These are phyloP conservation scores for Aspergillus floridensis DNA, from an alignment of 2,329 filamentous ascomycete genomes.

Conservation along the genomic window DNA sequence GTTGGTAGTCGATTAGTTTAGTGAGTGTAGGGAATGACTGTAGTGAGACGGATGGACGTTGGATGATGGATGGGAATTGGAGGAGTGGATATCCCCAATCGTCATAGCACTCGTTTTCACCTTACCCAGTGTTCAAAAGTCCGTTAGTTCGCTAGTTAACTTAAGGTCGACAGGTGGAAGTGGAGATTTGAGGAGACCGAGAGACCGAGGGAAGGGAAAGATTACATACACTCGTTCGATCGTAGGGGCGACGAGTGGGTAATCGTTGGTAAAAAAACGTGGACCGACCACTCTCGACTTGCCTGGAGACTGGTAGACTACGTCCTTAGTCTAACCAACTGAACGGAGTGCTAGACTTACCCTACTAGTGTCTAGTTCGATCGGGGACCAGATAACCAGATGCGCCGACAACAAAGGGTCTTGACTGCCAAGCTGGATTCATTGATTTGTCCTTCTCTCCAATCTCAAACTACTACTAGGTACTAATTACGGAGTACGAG, in stretches of 20 bases:
- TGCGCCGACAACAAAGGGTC: background rate
- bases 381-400: background rate
- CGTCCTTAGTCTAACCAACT: background rate
- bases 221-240: constrained; percentile 9
- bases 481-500: too few relatives aligned
- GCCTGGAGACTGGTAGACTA: too few relatives aligned
- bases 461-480: too few relatives aligned
- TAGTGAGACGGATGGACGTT: background rate
- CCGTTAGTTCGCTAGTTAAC: background rate
- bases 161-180: constrained; percentile 12
- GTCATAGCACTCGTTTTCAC: constrained; percentile 21
- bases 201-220: constrained; percentile 19
- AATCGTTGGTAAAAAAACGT: constrained; percentile 13
- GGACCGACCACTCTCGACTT: constrained; percentile 9
- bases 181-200: constrained; percentile 24
- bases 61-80: background rate
- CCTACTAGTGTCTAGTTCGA: background rate
- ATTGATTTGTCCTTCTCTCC: background rate
- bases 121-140: background rate
- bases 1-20: background rate
- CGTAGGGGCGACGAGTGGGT: constrained; percentile 10
- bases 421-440: background rate
- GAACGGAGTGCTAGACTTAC: background rate
- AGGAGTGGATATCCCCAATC: constrained; percentile 20
- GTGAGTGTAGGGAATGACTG: background rate